Evolutionary conservation across 495 filamentous ascomycete genomes (phyloP), one percentile per base, ranked within the genome.

Genomic region (Penicillium herquei): DNA sequence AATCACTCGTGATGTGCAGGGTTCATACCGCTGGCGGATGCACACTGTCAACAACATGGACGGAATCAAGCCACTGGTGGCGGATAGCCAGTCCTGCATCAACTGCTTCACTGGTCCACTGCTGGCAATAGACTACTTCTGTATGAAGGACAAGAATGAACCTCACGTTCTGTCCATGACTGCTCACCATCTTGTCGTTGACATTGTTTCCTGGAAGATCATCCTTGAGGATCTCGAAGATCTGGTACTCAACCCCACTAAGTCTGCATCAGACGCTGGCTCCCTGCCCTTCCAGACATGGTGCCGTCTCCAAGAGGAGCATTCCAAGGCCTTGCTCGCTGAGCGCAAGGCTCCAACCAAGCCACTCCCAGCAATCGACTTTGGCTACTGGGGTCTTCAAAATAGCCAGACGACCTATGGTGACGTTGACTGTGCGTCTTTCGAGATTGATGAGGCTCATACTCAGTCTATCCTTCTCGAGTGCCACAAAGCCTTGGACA

Each of bases 131-230:
- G 74, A 80, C 41, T 54, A 79, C 31, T 82, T 89, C 57, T 61
- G 78, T 6, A 72, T 79, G 6, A 57, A 73, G 21, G 75, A 79
- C 8, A 48, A 65, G 10, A 68, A 70, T 10, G 76, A 54, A 40
- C 18, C 45, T 16, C 51, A 80, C 37, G 59, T 85, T 8, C 55
- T 90, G n/a, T 87, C 86, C 31, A 71, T 91, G 63, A 76, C 78
- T 7, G 85, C 80, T 3, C 87, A 90, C 59, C 87, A 89, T 57
- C 67, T 89, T 1, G 84, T 86, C 3, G 78, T 90, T 31, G 87
- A 91, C 55, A 79, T 88, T 31, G 81, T 86, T 8, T 90, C 87
- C 0, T 90, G 86, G 87, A 75, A 81, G 16, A 76, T 88, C 16
- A 82, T 91, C 7, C 72, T 87, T 12, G 76, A 86, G 47, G 87